phyloP scores from a whole-genome alignment of 2,329 filamentous ascomycete species.

The Penicillium sp. region DNA sequence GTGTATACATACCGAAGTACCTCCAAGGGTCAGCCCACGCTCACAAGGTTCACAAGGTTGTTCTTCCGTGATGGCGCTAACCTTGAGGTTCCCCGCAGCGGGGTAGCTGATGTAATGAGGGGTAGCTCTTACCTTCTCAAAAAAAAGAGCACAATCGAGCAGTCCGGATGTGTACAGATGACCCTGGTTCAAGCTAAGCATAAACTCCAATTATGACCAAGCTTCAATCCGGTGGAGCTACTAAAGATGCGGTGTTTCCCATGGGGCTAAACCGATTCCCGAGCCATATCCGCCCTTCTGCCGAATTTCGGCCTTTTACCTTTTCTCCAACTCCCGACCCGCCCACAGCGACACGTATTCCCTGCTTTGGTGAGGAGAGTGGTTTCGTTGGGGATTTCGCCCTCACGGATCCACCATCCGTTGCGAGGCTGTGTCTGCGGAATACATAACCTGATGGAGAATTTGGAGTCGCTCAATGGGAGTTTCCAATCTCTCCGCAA shows the following conservation, averaged over 20 bases:
- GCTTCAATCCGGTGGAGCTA: not conserved
- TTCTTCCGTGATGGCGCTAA: not conserved
- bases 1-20: not conserved
- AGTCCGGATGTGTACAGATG: not conserved
- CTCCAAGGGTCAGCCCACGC: not conserved
- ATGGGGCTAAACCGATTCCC: not conserved
- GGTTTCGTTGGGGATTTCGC: constrained; percentile 13
- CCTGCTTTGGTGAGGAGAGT: constrained; percentile 19
- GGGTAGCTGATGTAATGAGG: constrained; percentile 27
- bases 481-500: not conserved
- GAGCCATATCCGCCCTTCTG: constrained; percentile 13
- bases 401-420: constrained; percentile 14
- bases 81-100: constrained; percentile 10
- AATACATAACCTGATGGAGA: constrained; percentile 3
- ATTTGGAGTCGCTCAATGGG: not conserved
- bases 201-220: not conserved
- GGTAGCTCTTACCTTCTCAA: constrained; percentile 10
- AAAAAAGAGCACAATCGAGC: not conserved
- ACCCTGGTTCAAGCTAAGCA: not conserved
- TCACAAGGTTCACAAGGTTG: not conserved
- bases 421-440: not conserved
- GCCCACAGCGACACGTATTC: not conserved
- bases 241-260: not conserved
- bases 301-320: constrained; percentile 17
- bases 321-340: constrained; percentile 22